phyloP scores from a whole-genome alignment of 208 protist species.

The Trypanosoma congolense region DNA sequence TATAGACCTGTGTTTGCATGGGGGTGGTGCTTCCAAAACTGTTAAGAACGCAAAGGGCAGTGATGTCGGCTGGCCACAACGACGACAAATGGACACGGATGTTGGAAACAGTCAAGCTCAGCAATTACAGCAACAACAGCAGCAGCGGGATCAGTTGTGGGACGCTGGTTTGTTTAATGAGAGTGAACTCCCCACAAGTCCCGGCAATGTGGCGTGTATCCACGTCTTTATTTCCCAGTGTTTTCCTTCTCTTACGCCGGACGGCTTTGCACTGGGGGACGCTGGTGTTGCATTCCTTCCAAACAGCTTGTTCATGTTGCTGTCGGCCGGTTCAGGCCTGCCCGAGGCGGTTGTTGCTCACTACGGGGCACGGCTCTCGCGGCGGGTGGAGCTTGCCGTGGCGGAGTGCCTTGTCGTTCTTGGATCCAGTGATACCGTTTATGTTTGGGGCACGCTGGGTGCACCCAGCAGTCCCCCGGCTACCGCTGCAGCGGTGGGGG shows the following conservation, averaged over 20 bases:
- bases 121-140: conserved; percentile 5
- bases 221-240: conserved; percentile 33
- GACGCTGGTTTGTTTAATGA: conserved; percentile 32
- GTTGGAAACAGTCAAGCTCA: background rate
- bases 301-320: background rate
- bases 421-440: conserved; percentile 38
- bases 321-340: conserved; percentile 9
- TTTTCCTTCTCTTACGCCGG: conserved; percentile 3
- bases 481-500: background rate
- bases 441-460: conserved; percentile 34
- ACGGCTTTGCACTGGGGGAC: background rate
- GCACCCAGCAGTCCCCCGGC: background rate
- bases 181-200: conserved; percentile 27
- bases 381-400: conserved; percentile 46
- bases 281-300: background rate
- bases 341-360: conserved; percentile 28
- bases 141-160: conserved; percentile 3
- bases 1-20: conserved; percentile 9
- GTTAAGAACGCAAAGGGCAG: conserved; percentile 10
- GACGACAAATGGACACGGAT: conserved; percentile 5
- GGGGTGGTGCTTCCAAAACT: conserved; percentile 7
- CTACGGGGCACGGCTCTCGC: conserved; percentile 48
- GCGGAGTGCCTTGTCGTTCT: conserved; percentile 57
- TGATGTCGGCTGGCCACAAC: background rate
- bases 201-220: conserved; percentile 33